A percentile compares a stretch with the other conserved stretches of the same genome.
Evolutionary conservation across 2,329 filamentous ascomycete species (phyloP).

Genomic region (Cytospora schulzeri): DNA sequence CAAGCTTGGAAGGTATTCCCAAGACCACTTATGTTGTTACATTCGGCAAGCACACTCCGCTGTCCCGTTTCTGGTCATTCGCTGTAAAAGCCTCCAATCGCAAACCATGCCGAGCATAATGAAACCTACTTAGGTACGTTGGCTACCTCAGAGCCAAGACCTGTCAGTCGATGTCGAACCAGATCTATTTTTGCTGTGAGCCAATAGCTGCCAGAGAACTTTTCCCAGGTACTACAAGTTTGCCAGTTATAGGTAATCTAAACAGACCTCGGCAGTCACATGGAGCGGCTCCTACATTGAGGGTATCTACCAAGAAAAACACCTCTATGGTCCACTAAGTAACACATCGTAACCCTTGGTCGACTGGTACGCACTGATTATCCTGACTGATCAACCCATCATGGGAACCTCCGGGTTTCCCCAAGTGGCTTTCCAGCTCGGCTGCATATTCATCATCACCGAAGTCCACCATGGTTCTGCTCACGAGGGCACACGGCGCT

Average conservation of each 20-base stretch:
- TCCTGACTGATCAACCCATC: not conserved
- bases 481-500: not conserved
- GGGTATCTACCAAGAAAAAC: not conserved
- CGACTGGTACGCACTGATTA: not conserved
- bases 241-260: not conserved
- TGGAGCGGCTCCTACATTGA: not conserved
- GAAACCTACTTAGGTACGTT: not conserved
- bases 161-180: not conserved
- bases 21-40: not conserved
- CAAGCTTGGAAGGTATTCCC: not conserved
- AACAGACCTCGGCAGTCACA: not conserved
- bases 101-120: not conserved
- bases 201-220: not conserved
- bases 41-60: slow-evolving; percentile 18
- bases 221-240: too few species aligned
- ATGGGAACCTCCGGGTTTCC: not conserved
- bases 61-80: slow-evolving; percentile 11
- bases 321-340: not conserved
- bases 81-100: slow-evolving; percentile 22
- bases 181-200: not conserved
- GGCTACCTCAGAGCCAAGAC: not conserved
- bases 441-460: not conserved
- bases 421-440: not conserved
- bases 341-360: not conserved
- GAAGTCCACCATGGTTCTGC: not conserved